A percentile compares a stretch with the other conserved stretches of the same genome.
phyloP scores from a whole-genome alignment of 495 filamentous ascomycete genomes.

The Annulohypoxylon maeteangense region DNA sequence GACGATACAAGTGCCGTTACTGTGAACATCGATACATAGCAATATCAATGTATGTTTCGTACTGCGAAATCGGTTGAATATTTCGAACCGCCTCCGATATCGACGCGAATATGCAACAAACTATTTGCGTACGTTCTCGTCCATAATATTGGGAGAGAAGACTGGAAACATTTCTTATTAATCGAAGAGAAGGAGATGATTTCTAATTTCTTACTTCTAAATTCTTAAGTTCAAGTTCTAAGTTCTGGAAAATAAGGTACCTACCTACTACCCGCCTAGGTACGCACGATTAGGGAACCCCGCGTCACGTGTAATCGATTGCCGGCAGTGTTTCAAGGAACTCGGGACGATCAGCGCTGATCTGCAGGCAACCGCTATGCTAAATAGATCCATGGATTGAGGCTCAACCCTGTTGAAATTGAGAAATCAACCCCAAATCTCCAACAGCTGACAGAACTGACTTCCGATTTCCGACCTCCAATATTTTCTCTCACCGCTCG shows the following conservation, averaged over 20 bases:
- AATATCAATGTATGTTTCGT: neutral
- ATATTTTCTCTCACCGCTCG: neutral
- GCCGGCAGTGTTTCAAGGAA: conserved; percentile 14
- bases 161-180: neutral
- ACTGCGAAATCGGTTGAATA: neutral
- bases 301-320: conserved; percentile 33
- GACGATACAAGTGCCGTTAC: neutral
- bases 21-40: neutral
- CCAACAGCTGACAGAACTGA: conserved; percentile 18
- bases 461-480: neutral
- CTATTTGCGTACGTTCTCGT: neutral
- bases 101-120: neutral
- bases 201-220: neutral
- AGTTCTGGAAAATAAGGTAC: neutral
- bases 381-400: conserved; percentile 27
- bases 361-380: conserved; percentile 40
- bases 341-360: conserved; percentile 34
- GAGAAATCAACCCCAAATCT: conserved; percentile 33
- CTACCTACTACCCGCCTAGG: neutral
- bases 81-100: neutral
- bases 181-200: neutral
- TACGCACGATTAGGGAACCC: conserved; percentile 5
- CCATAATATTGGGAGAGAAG: neutral
- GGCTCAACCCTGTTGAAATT: conserved; percentile 39
- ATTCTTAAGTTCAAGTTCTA: neutral